These are phyloP conservation scores for Blepharisma stoltei DNA, from an alignment of 73 alveolate species.

Conservation along the genomic window DNA sequence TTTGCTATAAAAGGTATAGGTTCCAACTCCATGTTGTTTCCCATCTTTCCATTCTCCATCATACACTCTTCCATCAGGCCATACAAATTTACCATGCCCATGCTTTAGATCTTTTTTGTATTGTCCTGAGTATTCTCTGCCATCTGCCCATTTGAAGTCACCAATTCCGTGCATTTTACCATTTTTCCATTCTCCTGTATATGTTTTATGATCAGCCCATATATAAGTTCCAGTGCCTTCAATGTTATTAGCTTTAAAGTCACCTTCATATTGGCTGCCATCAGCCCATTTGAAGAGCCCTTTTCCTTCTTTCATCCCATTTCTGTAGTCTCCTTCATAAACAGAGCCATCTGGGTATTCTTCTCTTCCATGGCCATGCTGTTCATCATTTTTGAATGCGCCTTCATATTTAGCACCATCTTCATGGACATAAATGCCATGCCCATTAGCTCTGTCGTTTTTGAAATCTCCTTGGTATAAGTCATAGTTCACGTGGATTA, in stretches of 20 bases:
- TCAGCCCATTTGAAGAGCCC: conserved; percentile 57
- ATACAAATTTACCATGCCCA: conserved; percentile 52
- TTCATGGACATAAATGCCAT: conserved; percentile 35
- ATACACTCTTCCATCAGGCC: conserved; percentile 66
- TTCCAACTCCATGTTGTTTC: conserved; percentile 59
- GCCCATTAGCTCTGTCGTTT: conserved; percentile 52
- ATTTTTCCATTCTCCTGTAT: conserved; percentile 70
- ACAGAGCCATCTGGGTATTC: conserved; percentile 44
- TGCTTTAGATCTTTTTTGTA: conserved; percentile 50
- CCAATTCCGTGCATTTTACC: conserved; percentile 60
- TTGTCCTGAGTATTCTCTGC: conserved; percentile 58
- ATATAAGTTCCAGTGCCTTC: conserved; percentile 72
- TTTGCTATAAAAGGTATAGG: conserved; percentile 31
- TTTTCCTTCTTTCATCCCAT: conserved; percentile 58
- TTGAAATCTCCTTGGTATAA: conserved; percentile 58
- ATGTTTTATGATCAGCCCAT: conserved; percentile 81
- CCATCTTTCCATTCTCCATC: conserved; percentile 73
- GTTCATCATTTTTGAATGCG: conserved; percentile 15
- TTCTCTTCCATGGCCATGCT: conserved; percentile 37
- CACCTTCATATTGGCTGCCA: conserved; percentile 59
- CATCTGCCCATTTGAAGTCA: conserved; percentile 57
- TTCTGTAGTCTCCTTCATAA: conserved; percentile 53
- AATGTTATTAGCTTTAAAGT: conserved; percentile 55
- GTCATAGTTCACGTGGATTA: conserved; percentile 53
- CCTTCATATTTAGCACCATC: conserved; percentile 35